Evolutionary conservation across 371 early-diverging fungal genomes (phyloP).

Genomic region (Dipsacomyces acuminosporus): DNA sequence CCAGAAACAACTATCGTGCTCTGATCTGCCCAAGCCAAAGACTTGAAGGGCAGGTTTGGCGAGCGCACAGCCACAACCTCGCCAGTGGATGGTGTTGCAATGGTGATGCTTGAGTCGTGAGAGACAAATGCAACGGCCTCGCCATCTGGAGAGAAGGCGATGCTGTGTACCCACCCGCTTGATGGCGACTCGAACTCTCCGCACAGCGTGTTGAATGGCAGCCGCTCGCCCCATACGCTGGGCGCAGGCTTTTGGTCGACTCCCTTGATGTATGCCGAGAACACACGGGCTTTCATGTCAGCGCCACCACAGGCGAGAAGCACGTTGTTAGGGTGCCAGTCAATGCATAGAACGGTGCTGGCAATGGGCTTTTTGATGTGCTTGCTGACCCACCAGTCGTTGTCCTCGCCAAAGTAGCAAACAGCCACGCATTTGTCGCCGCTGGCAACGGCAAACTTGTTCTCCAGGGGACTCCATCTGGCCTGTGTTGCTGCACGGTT

Average conservation of each 20-base stretch:
- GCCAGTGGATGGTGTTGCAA: constrained; percentile 67
- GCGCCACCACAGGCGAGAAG: constrained; percentile 90
- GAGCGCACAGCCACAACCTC: constrained; percentile 58
- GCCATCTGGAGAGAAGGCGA: constrained; percentile 90
- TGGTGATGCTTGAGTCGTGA: constrained; percentile 80
- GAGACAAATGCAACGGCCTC: constrained; percentile 81
- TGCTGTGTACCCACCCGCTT: constrained; percentile 92
- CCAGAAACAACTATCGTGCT: constrained; percentile 81
- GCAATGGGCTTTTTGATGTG: constrained; percentile 92
- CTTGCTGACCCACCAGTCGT: constrained; percentile 95
- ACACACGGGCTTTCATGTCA: constrained; percentile 94
- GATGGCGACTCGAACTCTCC: constrained; percentile 77
- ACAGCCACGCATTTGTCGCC: constrained; percentile 87
- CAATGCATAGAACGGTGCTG: constrained; percentile 83
- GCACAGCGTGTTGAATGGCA: constrained; percentile 90
- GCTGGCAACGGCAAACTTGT: constrained; percentile 97
- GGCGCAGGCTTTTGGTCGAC: constrained; percentile 84
- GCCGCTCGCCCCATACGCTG: constrained; percentile 88
- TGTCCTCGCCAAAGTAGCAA: constrained; percentile 93
- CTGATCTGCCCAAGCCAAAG: constrained; percentile 74
- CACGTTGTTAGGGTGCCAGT: constrained; percentile 97
- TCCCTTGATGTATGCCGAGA: constrained; percentile 93
- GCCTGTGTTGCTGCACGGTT: constrained; percentile 95
- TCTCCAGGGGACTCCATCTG: constrained; percentile 92
- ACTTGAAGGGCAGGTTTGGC: constrained; percentile 69